A percentile compares a stretch with the other conserved stretches of the same genome.
phyloP scores from a whole-genome alignment of 176 grass and related monocot genomes.

The Ensete ventricosum region DNA sequence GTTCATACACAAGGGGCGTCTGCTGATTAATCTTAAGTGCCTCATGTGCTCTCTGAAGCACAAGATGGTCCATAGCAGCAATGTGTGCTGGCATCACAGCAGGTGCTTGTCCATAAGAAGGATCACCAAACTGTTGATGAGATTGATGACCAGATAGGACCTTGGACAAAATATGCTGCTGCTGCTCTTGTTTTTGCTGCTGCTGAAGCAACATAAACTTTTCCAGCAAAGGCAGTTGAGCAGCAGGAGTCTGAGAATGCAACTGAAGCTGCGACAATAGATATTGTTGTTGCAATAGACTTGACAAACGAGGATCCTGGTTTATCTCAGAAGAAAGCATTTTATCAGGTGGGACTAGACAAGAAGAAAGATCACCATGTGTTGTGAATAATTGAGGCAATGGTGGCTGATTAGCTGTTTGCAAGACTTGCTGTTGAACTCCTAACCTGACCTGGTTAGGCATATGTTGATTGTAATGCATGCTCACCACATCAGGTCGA shows the following conservation, averaged over 20 bases:
- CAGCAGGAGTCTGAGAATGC: constrained; percentile 48
- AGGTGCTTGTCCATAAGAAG: constrained; percentile 34
- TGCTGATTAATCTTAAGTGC: constrained; percentile 34
- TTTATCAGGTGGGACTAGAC: constrained; percentile 38
- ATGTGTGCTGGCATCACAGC: constrained; percentile 28
- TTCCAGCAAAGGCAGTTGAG: constrained; percentile 79
- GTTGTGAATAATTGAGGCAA: constrained; percentile 32
- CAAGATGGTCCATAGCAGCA: constrained; percentile 29
- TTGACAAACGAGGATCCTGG: constrained; percentile 72
- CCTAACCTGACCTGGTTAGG: constrained; percentile 42
- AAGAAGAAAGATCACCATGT: constrained; percentile 14
- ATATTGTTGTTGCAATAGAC: constrained; percentile 86
- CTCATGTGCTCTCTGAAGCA: constrained; percentile 48
- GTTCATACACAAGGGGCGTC: constrained; percentile 24
- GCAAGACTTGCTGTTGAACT: constrained; percentile 50
- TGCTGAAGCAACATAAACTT: constrained; percentile 83
- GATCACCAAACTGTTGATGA: constrained; percentile 36
- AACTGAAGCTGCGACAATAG: constrained; percentile 68
- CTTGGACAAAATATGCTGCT: constrained; percentile 58
- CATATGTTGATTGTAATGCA: constrained; percentile 52
- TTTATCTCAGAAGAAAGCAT: constrained; percentile 47
- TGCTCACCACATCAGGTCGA: constrained; percentile 33
- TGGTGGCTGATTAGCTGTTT: constrained; percentile 37
- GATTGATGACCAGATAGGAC: constrained; percentile 27
- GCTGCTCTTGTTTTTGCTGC: constrained; percentile 72